Base-by-base conservation (phyloP, 768 basidiomycete genomes). In the Phaffia tasmanica region DNA sequence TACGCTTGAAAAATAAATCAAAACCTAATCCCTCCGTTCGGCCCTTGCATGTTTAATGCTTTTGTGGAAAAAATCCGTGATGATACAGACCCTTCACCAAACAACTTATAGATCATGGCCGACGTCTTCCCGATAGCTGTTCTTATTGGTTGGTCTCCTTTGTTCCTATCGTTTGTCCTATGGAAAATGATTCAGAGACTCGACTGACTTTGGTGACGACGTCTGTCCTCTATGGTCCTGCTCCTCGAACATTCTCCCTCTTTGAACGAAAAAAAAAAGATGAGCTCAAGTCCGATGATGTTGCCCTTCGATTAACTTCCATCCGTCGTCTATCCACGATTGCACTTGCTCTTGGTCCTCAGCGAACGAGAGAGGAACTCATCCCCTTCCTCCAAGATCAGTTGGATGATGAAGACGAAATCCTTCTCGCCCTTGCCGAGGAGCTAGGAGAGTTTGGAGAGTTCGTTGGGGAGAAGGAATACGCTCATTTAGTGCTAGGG, bases 341-440 rank as follows among this genome's bases (percentile, higher is more conserved):
- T 78, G 94, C 94, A 6, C 83, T 99, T 70, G 95, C 95, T 21
- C 82, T 99, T 61, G 94, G 95, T 7, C 85, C 91, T 53, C 88
- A 93, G 80, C 88, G 95, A 72, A 89, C 93, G 29, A 84, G 94
- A 70, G 88, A 91, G 64, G 95, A 99, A 76, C 83, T 99, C 72
- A 83, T 99, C 70, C 89, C 92, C 1, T 99, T 99, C 80, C 83
- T 99, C 63, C 90, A 92, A 79, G 94, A 99, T 74, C 93, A 91
- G n/a, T 85, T 99, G 71, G 95, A 99, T 77, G 95, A 99, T 74
- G 95, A 99, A 78, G 95, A 99, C 76, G 95, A 99, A 74, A 93
- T 99, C 35, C 80, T 99, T 51, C 82, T 99, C 55, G 94, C 93
- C 6, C 80, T 99, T 60, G 91, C 94, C 23, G 94, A 98, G 72